Evolutionary conservation across 2,329 filamentous ascomycete genomes (phyloP), one percentile per base, ranked within the genome.

Genomic region (Paracamarosporium sp.): DNA sequence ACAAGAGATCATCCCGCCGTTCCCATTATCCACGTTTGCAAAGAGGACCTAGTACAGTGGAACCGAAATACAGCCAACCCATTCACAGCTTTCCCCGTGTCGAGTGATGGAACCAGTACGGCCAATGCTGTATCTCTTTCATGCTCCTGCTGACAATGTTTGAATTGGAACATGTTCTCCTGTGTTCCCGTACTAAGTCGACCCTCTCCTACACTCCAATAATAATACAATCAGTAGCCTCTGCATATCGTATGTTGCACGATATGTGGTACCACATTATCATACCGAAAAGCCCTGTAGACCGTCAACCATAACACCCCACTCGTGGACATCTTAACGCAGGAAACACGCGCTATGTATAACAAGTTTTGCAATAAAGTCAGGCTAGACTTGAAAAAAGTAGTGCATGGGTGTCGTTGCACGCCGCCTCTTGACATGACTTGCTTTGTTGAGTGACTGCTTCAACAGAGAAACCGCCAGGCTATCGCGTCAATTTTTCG

Each of bases 171-270:
- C 4, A 22, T 54, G 22, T 7, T 15, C n/a, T 3, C 2, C 22
- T 11, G 31, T 13, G 5, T 28, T 11, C 22, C 31, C 7, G 31
- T 27, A 31, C 30, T 47, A 4, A 28, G 25, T 17, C 41, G 33
- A 40, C 47, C 52, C 15, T 25, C 27, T 24, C 5, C 28, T 3
- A 53, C 43, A 12, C 9, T 13, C 57, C 57, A 59, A 48, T 28
- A 4, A 43, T 41, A 5, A 56, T 50, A n/a, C 35, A 12, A 27
- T 59, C 53, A 17, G 17, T 27, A 13, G 27, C 22, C 38, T 56
- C 57, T 8, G 50, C 24, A 27, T 59, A 59, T 22, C 57, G 27
- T 22, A 59, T 28, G 3, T 28, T 46, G n/a, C 40, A 45, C 28
- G 15, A n/a, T 40, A 38, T 41, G n/a, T n/a, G n/a, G n/a, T n/a